Base-by-base conservation (phyloP, 352 stramenopile species). In the Pythium rhizo-oryzae region DNA sequence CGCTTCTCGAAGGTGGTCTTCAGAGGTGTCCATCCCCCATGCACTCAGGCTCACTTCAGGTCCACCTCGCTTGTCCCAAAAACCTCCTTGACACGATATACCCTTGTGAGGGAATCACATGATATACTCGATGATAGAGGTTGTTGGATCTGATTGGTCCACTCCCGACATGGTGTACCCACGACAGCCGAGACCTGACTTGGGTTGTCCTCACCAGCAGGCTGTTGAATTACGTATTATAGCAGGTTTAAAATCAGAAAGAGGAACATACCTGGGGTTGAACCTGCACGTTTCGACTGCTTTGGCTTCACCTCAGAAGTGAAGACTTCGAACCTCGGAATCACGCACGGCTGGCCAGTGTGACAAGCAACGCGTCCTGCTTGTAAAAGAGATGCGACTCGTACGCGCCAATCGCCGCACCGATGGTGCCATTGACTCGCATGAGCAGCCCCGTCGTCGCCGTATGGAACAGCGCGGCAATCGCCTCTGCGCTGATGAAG, bases 361-460 rank as follows among this genome's bases (percentile, higher is more conserved):
- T 84, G 47, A 96, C 84, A 15, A 94, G 71, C 56, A 96, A 66
- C 8, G 66, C 82, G 30, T 94, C 79, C 75, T 96, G 87, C 35
- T 80, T 71, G 65, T 96, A 96, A 46, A 78, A 84, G 33, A 96
- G 63, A 35, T 76, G 69, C 37, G 84, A 89, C 46, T 77, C 57
- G 57, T 90, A 96, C 43, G 70, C 75, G 28, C 85, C 85, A 25
- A 96, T 92, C 5, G 81, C 82, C 12, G 82, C 79, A 30, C 71
- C 71, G 49, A 96, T 89, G 23, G 80, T 93, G 28, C 87, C 87
- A 64, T 96, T 92, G 30, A 96, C 83, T 43, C 80, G 75, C 85
- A 96, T 92, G 25, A 96, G 52, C 33, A 96, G 62, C 1, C 85
- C 87, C 16, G 84, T 81, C 15, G 83, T 92, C 46, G 88, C 75